Conservation (phyloP, 352 stramenopile genomes). For the Globisporangium abappressorium region DNA sequence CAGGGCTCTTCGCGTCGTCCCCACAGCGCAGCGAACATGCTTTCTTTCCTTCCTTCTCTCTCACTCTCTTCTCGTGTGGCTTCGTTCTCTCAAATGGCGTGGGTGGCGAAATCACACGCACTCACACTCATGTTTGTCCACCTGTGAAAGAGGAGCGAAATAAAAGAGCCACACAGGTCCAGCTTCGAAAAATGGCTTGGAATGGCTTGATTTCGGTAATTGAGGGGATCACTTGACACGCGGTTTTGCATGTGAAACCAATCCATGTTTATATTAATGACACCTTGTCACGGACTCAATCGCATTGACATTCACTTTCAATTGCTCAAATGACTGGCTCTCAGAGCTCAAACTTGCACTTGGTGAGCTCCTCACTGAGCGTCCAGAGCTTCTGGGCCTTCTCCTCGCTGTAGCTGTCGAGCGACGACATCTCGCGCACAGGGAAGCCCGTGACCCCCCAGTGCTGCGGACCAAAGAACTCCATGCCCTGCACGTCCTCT, state of each 20-base stretch:
- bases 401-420: constrained; percentile 16
- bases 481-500: constrained; percentile 13
- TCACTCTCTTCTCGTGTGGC: neutral
- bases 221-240: too few species aligned
- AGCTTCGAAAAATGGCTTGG: neutral
- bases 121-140: neutral
- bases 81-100: neutral
- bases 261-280: too few species aligned
- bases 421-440: constrained; percentile 15
- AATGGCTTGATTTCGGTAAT: neutral
- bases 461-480: constrained; percentile 9
- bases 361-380: constrained; percentile 9
- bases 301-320: neutral
- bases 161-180: neutral
- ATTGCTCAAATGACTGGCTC: neutral
- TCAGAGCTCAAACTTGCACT: neutral
- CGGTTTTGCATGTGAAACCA: too few species aligned
- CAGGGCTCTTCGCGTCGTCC: constrained; percentile 7
- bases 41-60: neutral
- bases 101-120: neutral
- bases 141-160: neutral
- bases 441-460: constrained; percentile 12
- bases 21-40: constrained; percentile 4
- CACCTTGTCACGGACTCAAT: too few species aligned
- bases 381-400: constrained; percentile 16